phyloP scores from a whole-genome alignment of 441 rosid species.

The Geranium incanum region DNA sequence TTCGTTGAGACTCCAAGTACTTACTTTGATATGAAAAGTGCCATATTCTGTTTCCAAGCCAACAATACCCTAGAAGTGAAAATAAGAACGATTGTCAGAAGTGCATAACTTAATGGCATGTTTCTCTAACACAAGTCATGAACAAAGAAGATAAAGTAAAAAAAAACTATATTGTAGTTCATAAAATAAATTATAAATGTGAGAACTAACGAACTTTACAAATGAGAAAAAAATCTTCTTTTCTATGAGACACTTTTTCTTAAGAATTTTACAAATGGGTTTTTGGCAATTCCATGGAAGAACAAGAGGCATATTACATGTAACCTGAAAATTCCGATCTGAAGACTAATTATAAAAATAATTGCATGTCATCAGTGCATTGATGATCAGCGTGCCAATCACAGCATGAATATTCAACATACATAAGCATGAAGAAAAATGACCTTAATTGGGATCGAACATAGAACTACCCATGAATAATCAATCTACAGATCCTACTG shows the following conservation, averaged over 20 bases:
- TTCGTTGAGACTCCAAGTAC: conserved; percentile 17
- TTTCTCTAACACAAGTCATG: neutral
- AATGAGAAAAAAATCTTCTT: neutral
- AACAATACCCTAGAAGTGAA: conserved; percentile 58
- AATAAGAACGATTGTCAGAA: conserved; percentile 12
- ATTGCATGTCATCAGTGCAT: neutral
- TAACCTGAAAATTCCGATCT: neutral
- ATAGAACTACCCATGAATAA: neutral
- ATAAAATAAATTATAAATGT: neutral
- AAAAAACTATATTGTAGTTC: neutral
- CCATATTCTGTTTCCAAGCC: conserved; percentile 82
- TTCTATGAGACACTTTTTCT: neutral
- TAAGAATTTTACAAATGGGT: neutral
- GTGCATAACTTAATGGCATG: neutral
- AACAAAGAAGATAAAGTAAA: neutral
- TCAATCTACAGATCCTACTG: neutral
- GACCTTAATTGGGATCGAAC: neutral
- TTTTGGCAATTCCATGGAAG: neutral
- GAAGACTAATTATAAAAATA: neutral
- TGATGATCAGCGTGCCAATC: neutral
- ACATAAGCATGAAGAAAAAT: neutral
- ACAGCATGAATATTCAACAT: neutral
- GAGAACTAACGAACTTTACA: neutral
- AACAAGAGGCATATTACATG: neutral
- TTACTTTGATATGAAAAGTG: conserved; percentile 72